Evolutionary conservation across 1,139 yeast species (phyloP).

Genomic region (Hansenula lynferdii): DNA sequence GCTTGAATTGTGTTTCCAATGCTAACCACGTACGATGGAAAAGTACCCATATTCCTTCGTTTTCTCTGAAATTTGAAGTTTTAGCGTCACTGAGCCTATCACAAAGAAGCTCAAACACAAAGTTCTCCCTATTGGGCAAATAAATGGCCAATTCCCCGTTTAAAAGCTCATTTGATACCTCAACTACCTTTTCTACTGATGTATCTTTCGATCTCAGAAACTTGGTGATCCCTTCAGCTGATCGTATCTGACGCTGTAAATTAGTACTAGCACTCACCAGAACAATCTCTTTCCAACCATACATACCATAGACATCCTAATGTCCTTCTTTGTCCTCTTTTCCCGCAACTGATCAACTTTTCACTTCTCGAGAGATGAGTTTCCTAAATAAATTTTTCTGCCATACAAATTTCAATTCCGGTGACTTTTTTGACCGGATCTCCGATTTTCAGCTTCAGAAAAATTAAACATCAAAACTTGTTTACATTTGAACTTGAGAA

Average conservation of each 20-base stretch:
- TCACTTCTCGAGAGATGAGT: conserved; percentile 1
- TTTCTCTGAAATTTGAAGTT: conserved; percentile 37
- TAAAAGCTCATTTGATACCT: conserved; percentile 37
- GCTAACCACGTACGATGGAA: conserved; percentile 37
- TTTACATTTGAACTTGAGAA: too few relatives aligned
- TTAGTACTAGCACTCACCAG: background rate
- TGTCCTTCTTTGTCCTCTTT: background rate
- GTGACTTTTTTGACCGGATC: too few relatives aligned
- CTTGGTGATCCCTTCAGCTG: conserved; percentile 62
- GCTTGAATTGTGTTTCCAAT: conserved; percentile 19
- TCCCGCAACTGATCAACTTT: background rate
- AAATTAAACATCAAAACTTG: too few relatives aligned
- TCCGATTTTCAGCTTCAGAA: too few relatives aligned
- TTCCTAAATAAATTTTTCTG: conserved; percentile 1
- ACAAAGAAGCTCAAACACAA: conserved; percentile 60
- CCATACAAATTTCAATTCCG: background rate
- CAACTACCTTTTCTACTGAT: conserved; percentile 38
- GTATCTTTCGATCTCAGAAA: conserved; percentile 54
- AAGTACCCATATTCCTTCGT: conserved; percentile 42
- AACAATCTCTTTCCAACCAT: too few relatives aligned
- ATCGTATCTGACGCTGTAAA: conserved; percentile 3
- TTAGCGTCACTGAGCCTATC: conserved; percentile 57
- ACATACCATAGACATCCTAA: background rate
- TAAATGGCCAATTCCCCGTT: conserved; percentile 35
- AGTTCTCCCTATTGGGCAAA: conserved; percentile 57